These are phyloP conservation scores for Leptoxyphium fumago DNA, from an alignment of 2,329 filamentous ascomycete genomes.

Conservation along the genomic window DNA sequence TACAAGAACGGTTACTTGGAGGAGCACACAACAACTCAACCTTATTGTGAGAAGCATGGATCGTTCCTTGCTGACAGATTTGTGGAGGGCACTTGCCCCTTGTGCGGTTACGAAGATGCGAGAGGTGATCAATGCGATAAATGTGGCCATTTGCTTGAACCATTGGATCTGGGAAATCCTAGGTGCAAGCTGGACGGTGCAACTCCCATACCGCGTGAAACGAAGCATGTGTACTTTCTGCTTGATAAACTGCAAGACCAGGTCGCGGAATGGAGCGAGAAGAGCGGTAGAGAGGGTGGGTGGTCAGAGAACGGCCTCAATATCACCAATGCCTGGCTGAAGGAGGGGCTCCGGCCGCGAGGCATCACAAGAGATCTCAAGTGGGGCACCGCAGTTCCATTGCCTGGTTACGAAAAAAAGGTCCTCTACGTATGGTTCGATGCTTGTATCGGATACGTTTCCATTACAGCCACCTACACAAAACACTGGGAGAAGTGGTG, in stretches of 20 bases:
- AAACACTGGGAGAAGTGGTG: conserved; percentile 88
- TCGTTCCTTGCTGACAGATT: conserved; percentile 73
- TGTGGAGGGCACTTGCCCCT: conserved; percentile 64
- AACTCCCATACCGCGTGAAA: conserved; percentile 63
- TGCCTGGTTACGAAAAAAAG: conserved; percentile 52
- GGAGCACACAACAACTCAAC: conserved; percentile 75
- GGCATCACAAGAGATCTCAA: conserved; percentile 86
- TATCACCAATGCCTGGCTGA: conserved; percentile 70
- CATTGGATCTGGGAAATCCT: conserved; percentile 56
- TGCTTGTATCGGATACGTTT: conserved; percentile 87
- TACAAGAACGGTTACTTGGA: conserved; percentile 77
- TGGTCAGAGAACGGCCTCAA: conserved; percentile 63
- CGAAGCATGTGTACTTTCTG: conserved; percentile 81
- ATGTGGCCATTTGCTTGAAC: conserved; percentile 33
- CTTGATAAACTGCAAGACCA: conserved; percentile 69
- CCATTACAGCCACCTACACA: conserved; percentile 83
- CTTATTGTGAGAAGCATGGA: conserved; percentile 57
- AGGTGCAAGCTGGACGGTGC: conserved; percentile 83
- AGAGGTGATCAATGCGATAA: conserved; percentile 41
- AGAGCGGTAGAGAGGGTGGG: conserved; percentile 56
- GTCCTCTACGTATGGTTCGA: conserved; percentile 93
- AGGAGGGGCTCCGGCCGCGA: conserved; percentile 69
- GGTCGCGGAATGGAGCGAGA: conserved; percentile 63
- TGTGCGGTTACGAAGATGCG: conserved; percentile 44
- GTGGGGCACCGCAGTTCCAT: conserved; percentile 59